Percentiles rank a stretch among this genome's conserved stretches.
phyloP scores from a whole-genome alignment of 2,329 filamentous ascomycete species.

The Thelonectria rubi region DNA sequence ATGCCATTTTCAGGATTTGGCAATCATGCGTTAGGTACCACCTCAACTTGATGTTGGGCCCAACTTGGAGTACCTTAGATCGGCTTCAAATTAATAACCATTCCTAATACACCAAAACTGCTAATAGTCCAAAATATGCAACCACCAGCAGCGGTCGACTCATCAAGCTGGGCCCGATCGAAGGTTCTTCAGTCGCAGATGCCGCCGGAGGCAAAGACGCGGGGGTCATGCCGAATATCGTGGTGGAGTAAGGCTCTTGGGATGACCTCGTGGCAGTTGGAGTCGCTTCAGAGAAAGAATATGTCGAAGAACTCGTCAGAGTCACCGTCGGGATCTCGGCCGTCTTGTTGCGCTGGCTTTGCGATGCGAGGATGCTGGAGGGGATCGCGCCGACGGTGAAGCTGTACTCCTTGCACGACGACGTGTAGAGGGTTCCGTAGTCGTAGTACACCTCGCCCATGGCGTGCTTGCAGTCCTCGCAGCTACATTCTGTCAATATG shows the following conservation, averaged over 20 bases:
- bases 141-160: background rate
- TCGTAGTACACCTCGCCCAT: constrained; percentile 19
- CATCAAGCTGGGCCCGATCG: background rate
- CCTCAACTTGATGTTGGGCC: no score
- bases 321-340: constrained; percentile 15
- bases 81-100: no score
- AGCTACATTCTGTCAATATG: constrained; percentile 12
- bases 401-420: constrained; percentile 15
- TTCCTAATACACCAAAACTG: background rate
- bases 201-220: constrained; percentile 1
- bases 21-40: no score
- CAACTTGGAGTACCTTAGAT: no score
- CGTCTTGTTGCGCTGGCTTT: constrained; percentile 29
- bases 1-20: no score
- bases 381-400: constrained; percentile 20
- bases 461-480: constrained; percentile 19
- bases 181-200: constrained; percentile 5
- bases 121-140: background rate
- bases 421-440: constrained; percentile 1
- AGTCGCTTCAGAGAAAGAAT: background rate
- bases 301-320: background rate
- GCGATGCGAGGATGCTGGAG: constrained; percentile 27
- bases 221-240: constrained; percentile 5
- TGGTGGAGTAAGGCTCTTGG: background rate
- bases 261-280: background rate